Evolutionary conservation across 176 grass and related monocot species (phyloP).

Genomic region (Phoenix roebelenii): DNA sequence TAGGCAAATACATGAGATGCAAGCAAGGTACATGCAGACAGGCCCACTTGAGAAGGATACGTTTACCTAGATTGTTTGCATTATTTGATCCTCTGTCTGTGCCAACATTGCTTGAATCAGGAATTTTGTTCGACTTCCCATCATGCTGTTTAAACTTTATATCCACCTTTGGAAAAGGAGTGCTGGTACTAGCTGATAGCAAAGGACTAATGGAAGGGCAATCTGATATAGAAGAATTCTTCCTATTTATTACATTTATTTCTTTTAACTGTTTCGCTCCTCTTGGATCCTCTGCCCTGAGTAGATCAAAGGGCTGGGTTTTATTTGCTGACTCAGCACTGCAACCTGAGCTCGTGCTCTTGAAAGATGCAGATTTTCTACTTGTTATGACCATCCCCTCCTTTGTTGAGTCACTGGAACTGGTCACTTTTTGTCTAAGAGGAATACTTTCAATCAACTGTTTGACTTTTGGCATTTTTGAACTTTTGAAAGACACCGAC

Average conservation of each 20-base stretch:
- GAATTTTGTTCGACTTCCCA: conserved; percentile 24
- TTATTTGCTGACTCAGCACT: conserved; percentile 27
- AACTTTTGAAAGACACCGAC: conserved; percentile 75
- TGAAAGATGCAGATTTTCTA: conserved; percentile 61
- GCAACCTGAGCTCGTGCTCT: conserved; percentile 32
- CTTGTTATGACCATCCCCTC: conserved; percentile 29
- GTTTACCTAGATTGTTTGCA: conserved; percentile 34
- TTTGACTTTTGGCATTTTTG: conserved; percentile 88
- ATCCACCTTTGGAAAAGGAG: conserved; percentile 40
- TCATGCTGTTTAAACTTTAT: conserved; percentile 21
- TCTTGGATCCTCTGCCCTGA: conserved; percentile 41
- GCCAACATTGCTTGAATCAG: conserved; percentile 34
- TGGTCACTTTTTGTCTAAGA: conserved; percentile 45
- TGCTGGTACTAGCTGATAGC: conserved; percentile 14
- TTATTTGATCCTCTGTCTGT: conserved; percentile 34
- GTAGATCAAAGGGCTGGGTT: conserved; percentile 25
- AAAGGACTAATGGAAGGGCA: conserved; percentile 25
- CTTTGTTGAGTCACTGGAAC: conserved; percentile 39
- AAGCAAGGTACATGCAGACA: too few species aligned
- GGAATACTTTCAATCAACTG: conserved; percentile 60
- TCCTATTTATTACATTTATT: conserved; percentile 30
- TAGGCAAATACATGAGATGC: too few species aligned
- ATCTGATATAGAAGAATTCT: conserved; percentile 49
- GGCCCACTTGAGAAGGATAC: neutral
- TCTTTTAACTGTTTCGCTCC: conserved; percentile 24